These are phyloP conservation scores for Microdochium paspali DNA, from an alignment of 2,329 filamentous ascomycete genomes.

Conservation along the genomic window DNA sequence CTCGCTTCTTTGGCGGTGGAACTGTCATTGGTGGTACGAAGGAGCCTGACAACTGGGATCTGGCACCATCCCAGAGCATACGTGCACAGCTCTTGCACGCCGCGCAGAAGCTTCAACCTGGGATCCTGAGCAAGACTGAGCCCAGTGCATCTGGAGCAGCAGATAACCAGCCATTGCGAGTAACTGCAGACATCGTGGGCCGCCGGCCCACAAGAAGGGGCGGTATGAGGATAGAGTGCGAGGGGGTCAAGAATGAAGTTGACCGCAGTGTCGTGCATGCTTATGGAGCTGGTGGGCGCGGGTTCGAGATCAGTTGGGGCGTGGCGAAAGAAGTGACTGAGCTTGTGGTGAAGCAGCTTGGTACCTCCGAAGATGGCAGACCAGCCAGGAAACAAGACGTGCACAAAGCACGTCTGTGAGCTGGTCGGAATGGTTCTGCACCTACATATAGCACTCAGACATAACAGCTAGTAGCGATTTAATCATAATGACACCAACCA, in stretches of 20 bases:
- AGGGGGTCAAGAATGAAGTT: constrained; percentile 21
- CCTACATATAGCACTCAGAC: no score
- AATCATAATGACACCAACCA: no score
- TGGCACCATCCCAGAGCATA: constrained; percentile 34
- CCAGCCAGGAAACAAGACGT: no score
- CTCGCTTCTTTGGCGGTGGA: constrained; percentile 50
- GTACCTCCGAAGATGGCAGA: no score
- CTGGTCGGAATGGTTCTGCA: no score
- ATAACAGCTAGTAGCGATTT: no score
- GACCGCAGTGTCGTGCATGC: constrained; percentile 34
- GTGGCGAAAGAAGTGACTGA: constrained; percentile 39
- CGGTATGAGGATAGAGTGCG: constrained; percentile 43
- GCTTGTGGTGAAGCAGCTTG: constrained; percentile 21
- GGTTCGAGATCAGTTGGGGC: constrained; percentile 52
- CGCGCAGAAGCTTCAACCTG: constrained; percentile 18
- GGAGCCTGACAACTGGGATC: constrained; percentile 46
- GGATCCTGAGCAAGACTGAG: constrained; percentile 13
- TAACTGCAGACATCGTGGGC: constrained; percentile 33
- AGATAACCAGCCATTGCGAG: constrained; percentile 9
- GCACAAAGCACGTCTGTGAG: no score
- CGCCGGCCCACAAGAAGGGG: constrained; percentile 33
- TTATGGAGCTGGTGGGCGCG: constrained; percentile 52
- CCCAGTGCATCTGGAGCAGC: constrained; percentile 4
- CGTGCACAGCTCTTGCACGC: constrained; percentile 33
- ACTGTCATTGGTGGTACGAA: constrained; percentile 60